Base-by-base conservation (phyloP, 2,329 filamentous ascomycete species). In the Penicillium nordicum region DNA sequence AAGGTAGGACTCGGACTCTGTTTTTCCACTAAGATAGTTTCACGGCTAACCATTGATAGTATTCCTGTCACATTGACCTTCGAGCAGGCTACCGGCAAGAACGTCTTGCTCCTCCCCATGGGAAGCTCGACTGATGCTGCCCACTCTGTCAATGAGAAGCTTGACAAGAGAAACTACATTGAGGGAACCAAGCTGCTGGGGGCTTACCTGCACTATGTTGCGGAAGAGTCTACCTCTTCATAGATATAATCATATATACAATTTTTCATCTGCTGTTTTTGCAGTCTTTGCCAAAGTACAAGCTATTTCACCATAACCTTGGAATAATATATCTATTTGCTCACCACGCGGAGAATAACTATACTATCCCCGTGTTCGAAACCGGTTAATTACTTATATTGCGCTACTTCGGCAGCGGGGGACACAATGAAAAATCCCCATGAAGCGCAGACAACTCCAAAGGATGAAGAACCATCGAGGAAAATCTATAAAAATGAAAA, bases 131-230 rank as follows among this genome's bases (percentile, higher is more conserved):
- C 93, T 1, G 94, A 97, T 74, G 92, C 90, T 41, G 94, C 94
- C 8, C 94, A 99, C 79, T 96, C 91, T 34, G 95, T 97, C 77
- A 99, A 99, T 75, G 94, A 97, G 84, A 97, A 96, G 83, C 82
- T 99, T 56, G 94, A 99, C 76, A 92, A 89, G 83, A 86, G 84
- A 72, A 99, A 99, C 79, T 99, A 99, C 75, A 96, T 99, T 69
- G 92, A 99, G 80, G 94, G 94, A 47, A 97, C 90, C 68, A 99
- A 99, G 84, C 78, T 99, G 61, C 78, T 99, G 56, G 94, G 94
- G 46, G 90, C 93, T 4, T 99, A 99, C 74, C 79, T 99, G 71
- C 93, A 97, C 78, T 97, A 97, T 67, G 92, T 96, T 63, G 92
- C 92, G 2, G 90, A 93, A 72, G 94, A 99, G 82, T 86, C 90